These are phyloP conservation scores for Fusarium sp. DNA, from an alignment of 2,329 filamentous ascomycete genomes.

Conservation along the genomic window DNA sequence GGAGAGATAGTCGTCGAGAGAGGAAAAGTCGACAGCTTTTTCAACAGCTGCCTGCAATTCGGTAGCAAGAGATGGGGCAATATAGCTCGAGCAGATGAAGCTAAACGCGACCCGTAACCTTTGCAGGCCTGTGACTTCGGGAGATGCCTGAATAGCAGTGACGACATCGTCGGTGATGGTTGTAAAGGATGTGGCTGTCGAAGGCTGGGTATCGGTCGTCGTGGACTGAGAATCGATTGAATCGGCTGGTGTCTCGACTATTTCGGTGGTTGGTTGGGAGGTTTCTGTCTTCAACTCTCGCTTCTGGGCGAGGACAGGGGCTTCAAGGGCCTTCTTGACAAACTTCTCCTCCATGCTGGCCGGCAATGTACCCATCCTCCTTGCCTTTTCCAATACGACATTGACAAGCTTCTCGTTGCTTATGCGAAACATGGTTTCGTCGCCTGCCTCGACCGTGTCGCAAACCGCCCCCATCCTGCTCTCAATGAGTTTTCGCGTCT, in stretches of 20 bases:
- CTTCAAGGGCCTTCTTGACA: conserved; percentile 79
- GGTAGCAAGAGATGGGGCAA: conserved; percentile 59
- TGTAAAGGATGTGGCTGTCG: conserved; percentile 60
- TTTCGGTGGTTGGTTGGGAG: conserved; percentile 1
- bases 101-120: conserved; percentile 72
- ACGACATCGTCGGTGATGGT: conserved; percentile 49
- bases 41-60: conserved; percentile 57
- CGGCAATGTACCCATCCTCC: conserved; percentile 76
- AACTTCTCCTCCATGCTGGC: conserved; percentile 88
- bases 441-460: conserved; percentile 84
- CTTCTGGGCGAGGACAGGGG: conserved; percentile 78
- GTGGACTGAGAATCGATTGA: conserved; percentile 58
- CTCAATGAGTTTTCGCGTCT: conserved; percentile 66
- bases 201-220: conserved; percentile 55
- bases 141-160: conserved; percentile 59
- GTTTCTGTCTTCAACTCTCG: conserved; percentile 59
- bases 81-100: conserved; percentile 73
- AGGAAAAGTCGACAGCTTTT: conserved; percentile 70
- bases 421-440: conserved; percentile 86
- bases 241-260: conserved; percentile 38
- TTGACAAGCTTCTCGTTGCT: conserved; percentile 76
- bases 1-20: conserved; percentile 77
- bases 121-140: conserved; percentile 68
- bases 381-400: conserved; percentile 78
- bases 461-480: conserved; percentile 77